Percentiles rank a stretch among this genome's conserved stretches.
Evolutionary conservation across 164 flowering plant genomes (phyloP).

Genomic region (Tinospora cordifolia): DNA sequence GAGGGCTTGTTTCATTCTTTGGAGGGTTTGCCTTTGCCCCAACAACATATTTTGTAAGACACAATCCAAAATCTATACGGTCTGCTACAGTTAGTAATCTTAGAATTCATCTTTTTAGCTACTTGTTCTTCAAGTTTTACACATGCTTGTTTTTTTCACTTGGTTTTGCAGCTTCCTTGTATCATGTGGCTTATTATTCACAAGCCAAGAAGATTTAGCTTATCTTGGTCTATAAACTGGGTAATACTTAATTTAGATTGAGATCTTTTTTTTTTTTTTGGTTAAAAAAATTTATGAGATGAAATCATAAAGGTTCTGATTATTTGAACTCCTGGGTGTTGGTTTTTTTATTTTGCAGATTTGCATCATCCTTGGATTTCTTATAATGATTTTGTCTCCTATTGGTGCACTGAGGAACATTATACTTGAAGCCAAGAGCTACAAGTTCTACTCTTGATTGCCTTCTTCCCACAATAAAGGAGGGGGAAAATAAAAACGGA

Average conservation of each 20-base stretch:
- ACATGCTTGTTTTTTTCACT: too few species aligned
- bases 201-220: conserved; percentile 51
- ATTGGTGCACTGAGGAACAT: conserved; percentile 54
- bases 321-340: neutral
- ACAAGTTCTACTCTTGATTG: conserved; percentile 42
- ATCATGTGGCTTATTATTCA: conserved; percentile 55
- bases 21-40: conserved; percentile 75
- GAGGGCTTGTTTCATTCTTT: conserved; percentile 62
- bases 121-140: neutral
- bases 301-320: neutral
- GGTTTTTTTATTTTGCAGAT: conserved; percentile 24
- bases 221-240: conserved; percentile 63
- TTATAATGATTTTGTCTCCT: conserved; percentile 48
- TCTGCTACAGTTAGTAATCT: neutral
- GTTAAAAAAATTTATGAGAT: neutral
- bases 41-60: conserved; percentile 54
- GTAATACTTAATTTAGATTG: conserved; percentile 18
- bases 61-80: neutral
- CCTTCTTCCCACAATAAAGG: neutral
- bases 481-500: neutral
- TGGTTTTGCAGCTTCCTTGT: conserved; percentile 57
- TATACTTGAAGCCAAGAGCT: conserved; percentile 37
- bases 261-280: neutral
- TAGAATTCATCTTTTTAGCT: neutral
- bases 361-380: conserved; percentile 50